phyloP scores from a whole-genome alignment of 768 basidiomycete genomes.

The Pholiota molesta region DNA sequence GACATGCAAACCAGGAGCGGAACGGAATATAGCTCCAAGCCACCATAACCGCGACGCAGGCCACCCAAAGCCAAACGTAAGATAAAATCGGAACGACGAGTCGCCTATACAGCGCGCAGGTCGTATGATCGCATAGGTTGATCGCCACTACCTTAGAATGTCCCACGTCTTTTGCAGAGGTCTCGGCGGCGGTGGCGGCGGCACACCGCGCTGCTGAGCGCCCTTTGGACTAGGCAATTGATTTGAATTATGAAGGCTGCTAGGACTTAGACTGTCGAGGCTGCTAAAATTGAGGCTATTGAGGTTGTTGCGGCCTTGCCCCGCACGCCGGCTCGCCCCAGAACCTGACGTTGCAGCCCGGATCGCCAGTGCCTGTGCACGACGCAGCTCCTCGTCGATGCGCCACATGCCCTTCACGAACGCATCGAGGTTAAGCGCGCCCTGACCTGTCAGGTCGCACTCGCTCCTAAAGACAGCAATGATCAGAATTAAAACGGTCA shows the following conservation, averaged over 20 bases:
- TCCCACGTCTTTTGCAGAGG: background rate
- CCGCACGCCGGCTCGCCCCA: background rate
- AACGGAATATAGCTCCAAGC: background rate
- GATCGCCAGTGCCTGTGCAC: constrained; percentile 46
- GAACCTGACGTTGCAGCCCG: constrained; percentile 32
- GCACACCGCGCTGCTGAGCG: background rate
- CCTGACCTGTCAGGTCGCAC: constrained; percentile 58
- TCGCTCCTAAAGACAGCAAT: constrained; percentile 55
- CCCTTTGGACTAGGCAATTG: background rate
- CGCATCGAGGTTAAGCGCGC: constrained; percentile 63
- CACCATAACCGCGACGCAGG: no score
- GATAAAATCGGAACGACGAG: background rate
- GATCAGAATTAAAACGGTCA: constrained; percentile 1
- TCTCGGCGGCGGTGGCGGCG: background rate
- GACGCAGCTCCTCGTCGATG: constrained; percentile 82
- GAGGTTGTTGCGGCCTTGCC: background rate
- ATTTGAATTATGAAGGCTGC: background rate
- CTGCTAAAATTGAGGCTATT: background rate
- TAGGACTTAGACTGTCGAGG: background rate
- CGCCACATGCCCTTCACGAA: constrained; percentile 86
- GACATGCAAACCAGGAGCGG: background rate
- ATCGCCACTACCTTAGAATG: background rate
- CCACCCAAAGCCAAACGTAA: no score
- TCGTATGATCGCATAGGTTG: no score
- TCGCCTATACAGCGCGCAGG: background rate